phyloP scores from a whole-genome alignment of 2,329 filamentous ascomycete genomes.

The Ascochyta fabae region DNA sequence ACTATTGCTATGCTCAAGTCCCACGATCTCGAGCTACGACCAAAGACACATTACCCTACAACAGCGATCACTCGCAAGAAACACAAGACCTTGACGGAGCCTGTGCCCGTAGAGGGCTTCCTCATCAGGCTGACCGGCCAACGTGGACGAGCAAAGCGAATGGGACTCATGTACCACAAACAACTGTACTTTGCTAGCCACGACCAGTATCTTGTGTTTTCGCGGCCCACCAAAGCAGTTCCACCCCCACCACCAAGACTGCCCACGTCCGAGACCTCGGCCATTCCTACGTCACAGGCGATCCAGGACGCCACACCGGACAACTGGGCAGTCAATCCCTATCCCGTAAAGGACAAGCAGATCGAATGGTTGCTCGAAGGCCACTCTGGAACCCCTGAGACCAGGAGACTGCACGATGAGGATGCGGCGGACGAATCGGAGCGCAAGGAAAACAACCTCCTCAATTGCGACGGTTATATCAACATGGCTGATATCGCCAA shows the following conservation, averaged over 20 bases:
- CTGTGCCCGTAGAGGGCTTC: constrained; percentile 69
- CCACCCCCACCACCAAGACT: constrained; percentile 65
- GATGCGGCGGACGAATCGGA: constrained; percentile 66
- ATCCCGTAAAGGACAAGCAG: constrained; percentile 59
- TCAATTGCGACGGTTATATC: constrained; percentile 68
- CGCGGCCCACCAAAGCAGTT: constrained; percentile 63
- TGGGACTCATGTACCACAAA: constrained; percentile 69
- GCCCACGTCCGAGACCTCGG: constrained; percentile 50
- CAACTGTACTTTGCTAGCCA: constrained; percentile 70
- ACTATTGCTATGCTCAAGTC: constrained; percentile 70
- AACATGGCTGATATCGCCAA: constrained; percentile 64
- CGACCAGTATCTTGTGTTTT: constrained; percentile 68
- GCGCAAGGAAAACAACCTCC: constrained; percentile 64
- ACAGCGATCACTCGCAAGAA: constrained; percentile 51
- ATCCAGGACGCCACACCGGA: constrained; percentile 65
- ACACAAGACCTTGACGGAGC: constrained; percentile 59
- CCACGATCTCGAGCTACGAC: constrained; percentile 70
- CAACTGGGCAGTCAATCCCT: constrained; percentile 68
- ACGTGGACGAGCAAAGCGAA: constrained; percentile 62
- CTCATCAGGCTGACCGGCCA: constrained; percentile 70
- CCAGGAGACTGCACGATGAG: constrained; percentile 60
- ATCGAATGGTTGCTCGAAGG: constrained; percentile 63
- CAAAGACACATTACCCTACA: constrained; percentile 69
- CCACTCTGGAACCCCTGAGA: constrained; percentile 50
- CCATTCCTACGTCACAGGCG: constrained; percentile 61